Evolutionary conservation across 306 rosid species (phyloP), one percentile per base, ranked within the genome.

Genomic region (Datisca glomerata): DNA sequence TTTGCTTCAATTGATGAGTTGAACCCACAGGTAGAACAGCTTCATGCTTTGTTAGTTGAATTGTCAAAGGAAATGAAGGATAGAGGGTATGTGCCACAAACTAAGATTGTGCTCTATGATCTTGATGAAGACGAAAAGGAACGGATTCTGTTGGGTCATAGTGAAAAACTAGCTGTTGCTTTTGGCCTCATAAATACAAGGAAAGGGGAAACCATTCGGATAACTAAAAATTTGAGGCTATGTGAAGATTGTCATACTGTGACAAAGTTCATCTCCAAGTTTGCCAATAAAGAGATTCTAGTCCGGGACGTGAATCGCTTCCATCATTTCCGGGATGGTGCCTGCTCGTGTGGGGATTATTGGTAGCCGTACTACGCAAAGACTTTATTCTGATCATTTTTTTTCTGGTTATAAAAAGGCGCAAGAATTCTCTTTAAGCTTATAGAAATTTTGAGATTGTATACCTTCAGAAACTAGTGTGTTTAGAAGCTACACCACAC

Each of bases 231-330:
- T 73, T 59, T 82, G 66, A 87, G 94, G 73, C 48, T 82, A 41
- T 87, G 94, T 61, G 96, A 87, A 72, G 94, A 82, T 45, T 86
- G 94, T 37, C 96, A 87, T 73, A 59, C 73, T n/a, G 79, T 79
- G 23, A 76, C 94, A 18, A 82, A 82, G 65, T 76, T 87, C 53
- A 42, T 87, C 45, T 82, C 94, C 12, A 74, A 79, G 68, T 87
- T 82, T 37, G 69, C 87, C 8, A 31, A 74, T 48, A 67, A 80
- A 57, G 94, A 87, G 75, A 82, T 87, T 60, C 70, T 87, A 51
- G 94, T 87, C 53, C 82, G 96, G 63, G 96, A 87, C 41, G 78
- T 71, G 63, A 82, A 87, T 61, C 92, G 96, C 16, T 71, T 82
- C 76, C 96, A 87, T 68, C 81, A 56, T 61, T 87, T 87, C 45